Percentiles rank a stretch among this genome's conserved stretches.
Conservation (phyloP, 1,284 basidiomycete genomes). For the Pulveroboletus sp. region DNA sequence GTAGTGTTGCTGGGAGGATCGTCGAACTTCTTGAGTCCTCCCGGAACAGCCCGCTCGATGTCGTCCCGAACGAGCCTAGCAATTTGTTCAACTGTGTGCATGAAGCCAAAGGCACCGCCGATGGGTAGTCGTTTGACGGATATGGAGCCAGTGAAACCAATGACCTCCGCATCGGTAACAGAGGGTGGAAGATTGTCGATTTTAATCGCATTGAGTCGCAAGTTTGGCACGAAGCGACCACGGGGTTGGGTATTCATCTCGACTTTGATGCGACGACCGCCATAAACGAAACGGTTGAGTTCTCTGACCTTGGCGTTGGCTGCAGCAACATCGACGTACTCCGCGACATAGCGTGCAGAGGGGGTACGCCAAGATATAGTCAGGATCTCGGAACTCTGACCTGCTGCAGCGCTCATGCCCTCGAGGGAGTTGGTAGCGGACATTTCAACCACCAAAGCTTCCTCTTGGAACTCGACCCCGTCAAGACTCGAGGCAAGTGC, state of each 20-base stretch:
- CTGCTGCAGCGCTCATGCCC: conserved; percentile 41
- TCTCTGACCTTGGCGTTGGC: conserved; percentile 29
- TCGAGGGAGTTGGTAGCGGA: conserved; percentile 38
- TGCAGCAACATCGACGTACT: conserved; percentile 31
- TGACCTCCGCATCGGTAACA: conserved; percentile 28
- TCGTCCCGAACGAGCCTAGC: conserved; percentile 19
- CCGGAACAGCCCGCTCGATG: conserved; percentile 22
- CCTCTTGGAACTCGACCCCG: conserved; percentile 45
- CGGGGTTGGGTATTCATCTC: conserved; percentile 41
- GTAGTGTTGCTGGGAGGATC: conserved; percentile 17
- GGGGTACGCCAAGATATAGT: conserved; percentile 48
- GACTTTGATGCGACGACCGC: conserved; percentile 45
- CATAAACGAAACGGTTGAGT: conserved; percentile 39
- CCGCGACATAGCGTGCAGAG: conserved; percentile 41
- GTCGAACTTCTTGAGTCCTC: conserved; percentile 22
- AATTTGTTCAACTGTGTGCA: conserved; percentile 8
- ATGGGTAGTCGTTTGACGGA: conserved; percentile 27
- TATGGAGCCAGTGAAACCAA: conserved; percentile 18
- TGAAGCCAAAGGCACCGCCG: not conserved
- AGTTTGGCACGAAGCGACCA: conserved; percentile 24
- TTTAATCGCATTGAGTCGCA: conserved; percentile 37
- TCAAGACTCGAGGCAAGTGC: conserved; percentile 43
- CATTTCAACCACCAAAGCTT: conserved; percentile 42
- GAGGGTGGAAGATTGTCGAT: conserved; percentile 27
- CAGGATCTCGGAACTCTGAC: conserved; percentile 38